phyloP scores from a whole-genome alignment of 1,284 basidiomycete genomes.

The Ustilago hordei region DNA sequence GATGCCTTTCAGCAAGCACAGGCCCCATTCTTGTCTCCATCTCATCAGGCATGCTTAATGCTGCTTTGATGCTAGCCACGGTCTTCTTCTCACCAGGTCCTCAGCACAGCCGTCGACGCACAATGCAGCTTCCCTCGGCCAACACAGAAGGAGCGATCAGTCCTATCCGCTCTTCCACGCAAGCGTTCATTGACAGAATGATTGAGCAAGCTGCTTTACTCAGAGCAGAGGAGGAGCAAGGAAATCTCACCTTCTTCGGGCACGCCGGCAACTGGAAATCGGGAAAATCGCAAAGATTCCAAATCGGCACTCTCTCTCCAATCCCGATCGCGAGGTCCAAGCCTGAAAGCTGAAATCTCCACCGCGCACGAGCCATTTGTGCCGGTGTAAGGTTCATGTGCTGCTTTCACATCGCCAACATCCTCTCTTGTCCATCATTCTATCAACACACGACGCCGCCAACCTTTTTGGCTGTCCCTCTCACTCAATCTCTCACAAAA shows the following conservation, averaged over 20 bases:
- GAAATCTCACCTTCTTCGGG: neutral
- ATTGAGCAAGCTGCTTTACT: no score
- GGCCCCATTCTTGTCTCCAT: no score
- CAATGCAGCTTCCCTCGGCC: no score
- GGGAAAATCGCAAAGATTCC: neutral
- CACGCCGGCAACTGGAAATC: neutral
- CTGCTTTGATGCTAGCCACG: no score
- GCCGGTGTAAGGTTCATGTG: neutral
- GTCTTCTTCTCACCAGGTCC: no score
- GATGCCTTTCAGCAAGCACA: no score
- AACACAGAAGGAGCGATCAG: no score
- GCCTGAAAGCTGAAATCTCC: neutral
- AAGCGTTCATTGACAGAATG: no score
- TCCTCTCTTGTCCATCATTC: neutral
- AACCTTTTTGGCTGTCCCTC: neutral
- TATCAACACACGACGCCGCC: neutral
- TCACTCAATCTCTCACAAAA: neutral
- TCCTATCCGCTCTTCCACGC: no score
- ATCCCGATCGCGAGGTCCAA: constrained; percentile 10
- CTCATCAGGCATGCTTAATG: no score
- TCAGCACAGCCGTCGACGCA: no score
- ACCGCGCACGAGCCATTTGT: constrained; percentile 5
- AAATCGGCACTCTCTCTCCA: neutral
- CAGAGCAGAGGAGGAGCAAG: neutral
- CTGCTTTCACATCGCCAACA: neutral